Evolutionary conservation across 805 yeast genomes (phyloP), one percentile per base, ranked within the genome.

Genomic region (Cyberlindnera maclurae): DNA sequence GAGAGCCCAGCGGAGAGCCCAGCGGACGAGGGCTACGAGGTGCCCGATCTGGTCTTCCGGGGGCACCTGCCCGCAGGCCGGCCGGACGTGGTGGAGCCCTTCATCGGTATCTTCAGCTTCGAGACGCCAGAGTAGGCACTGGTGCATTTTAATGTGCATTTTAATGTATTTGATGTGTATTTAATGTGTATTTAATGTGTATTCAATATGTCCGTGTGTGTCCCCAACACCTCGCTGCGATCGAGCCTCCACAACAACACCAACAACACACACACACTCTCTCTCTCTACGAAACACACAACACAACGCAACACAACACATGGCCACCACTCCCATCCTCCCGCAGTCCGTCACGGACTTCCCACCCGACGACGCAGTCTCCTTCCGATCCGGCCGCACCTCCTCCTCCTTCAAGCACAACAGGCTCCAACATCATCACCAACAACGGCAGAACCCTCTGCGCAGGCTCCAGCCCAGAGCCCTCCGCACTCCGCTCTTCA

Each of bases 61-160:
- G 79, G 77, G 0, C 63, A 60, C 37, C 71, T 73, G 37, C 77
- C 79, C 1, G 73, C 69, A 40, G 75, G 77, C 10, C 64, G 67
- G 35, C 76, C 76, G 2, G 76, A 71, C 38, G 60, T 57, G 15
- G 64, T 71, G 18, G 75, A 71, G 46, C 77, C 79, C 4, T 73
- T 71, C 43, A 71, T 73, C 31, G 79, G 79, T 2, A 72, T 73
- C 11, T 71, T 73, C 44, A 69, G 71, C 31, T 73, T 73, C 49
- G 79, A 73, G 41, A 46, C 38, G 16, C 46, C 53, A 15, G 5
- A 13, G 24, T 20, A 20, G 24, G 24, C 24, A 20, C 8, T 8
- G 8, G 24, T 20, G 24, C 24, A n/a, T n/a, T n/a, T n/a, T n/a
- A n/a, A n/a, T n/a, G n/a, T n/a, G n/a, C n/a, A n/a, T n/a, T n/a